Evolutionary conservation across 106 monocot genomes (phyloP), one percentile per base, ranked within the genome.

Genomic region (Allium fistulosum): DNA sequence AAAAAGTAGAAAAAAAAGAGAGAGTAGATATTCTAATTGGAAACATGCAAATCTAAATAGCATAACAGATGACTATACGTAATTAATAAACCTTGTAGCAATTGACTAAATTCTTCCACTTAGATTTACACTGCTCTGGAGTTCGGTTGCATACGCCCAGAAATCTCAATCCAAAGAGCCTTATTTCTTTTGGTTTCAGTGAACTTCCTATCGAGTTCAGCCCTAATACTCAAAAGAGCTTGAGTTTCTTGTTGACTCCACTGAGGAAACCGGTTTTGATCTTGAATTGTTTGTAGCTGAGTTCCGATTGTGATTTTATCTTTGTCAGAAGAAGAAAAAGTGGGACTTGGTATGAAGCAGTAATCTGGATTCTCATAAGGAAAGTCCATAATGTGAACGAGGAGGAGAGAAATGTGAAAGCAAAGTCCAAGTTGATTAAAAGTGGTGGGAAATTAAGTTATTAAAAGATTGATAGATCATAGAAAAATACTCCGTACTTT

Each of bases 41-140:
- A 28, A 28, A 28, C 3, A 28, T 28, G 28, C 28, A 28, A 28
- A 28, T 28, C 28, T 3, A 28, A 28, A 3, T 28, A 28, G 2
- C 28, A 28, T 28, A 28, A 28, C 28, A 28, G n/a, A 28, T 28
- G 28, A 28, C 2, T 28, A 28, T 28, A 28, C 28, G 3, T n/a
- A n/a, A n/a, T n/a, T 28, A 28, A 28, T 28, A 28, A 3, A 28
- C 3, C 95, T 92, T 96, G 80, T 84, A 96, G 15, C 91, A 70
- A 5, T 83, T 96, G 81, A 96, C 84, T 48, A 96, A 92, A 69
- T 96, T 96, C 80, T 96, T 92, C 91, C 96, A 96, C 83, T 96
- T 96, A 72, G 91, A 96, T 83, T 96, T 96, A 83, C 96, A 96
- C 86, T 96, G 91, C 45, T 96, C 86, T 8, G 96, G 78, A 10